These are phyloP conservation scores for Cicer chorassanicum DNA, from an alignment of 306 rosid genomes.

Conservation along the genomic window DNA sequence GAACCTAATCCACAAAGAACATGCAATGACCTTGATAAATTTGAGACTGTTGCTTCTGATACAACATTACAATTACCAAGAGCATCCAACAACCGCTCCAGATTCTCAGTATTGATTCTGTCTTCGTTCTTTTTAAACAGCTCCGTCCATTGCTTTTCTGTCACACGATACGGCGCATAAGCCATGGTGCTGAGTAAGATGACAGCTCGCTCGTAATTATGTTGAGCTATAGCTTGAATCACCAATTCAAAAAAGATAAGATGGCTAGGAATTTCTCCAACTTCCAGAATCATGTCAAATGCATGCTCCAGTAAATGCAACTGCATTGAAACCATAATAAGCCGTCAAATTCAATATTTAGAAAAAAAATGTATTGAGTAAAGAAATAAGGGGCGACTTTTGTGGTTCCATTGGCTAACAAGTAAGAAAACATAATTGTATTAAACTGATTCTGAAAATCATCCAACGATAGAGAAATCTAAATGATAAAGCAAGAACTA, in stretches of 20 bases:
- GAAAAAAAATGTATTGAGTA: slow-evolving; percentile 8
- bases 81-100: slow-evolving; percentile 58
- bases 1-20: slow-evolving; percentile 52
- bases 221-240: slow-evolving; percentile 62
- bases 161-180: slow-evolving; percentile 78
- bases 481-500: slow-evolving; percentile 20
- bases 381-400: not conserved
- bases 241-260: slow-evolving; percentile 69
- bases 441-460: slow-evolving; percentile 26
- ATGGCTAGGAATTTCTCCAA: slow-evolving; percentile 74
- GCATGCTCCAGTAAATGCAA: slow-evolving; percentile 85
- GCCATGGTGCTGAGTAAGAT: slow-evolving; percentile 69
- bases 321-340: slow-evolving; percentile 59
- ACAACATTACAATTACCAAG: slow-evolving; percentile 55
- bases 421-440: slow-evolving; percentile 5
- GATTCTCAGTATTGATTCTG: slow-evolving; percentile 54
- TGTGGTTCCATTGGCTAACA: slow-evolving; percentile 25
- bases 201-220: slow-evolving; percentile 66
- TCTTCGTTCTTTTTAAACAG: slow-evolving; percentile 60
- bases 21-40: slow-evolving; percentile 66
- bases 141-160: slow-evolving; percentile 76
- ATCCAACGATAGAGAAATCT: slow-evolving; percentile 14
- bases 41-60: slow-evolving; percentile 73
- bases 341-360: slow-evolving; percentile 40
- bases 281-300: slow-evolving; percentile 73